phyloP scores from a whole-genome alignment of 2,329 filamentous ascomycete species.

The Neofusicoccum kwambonambiense region DNA sequence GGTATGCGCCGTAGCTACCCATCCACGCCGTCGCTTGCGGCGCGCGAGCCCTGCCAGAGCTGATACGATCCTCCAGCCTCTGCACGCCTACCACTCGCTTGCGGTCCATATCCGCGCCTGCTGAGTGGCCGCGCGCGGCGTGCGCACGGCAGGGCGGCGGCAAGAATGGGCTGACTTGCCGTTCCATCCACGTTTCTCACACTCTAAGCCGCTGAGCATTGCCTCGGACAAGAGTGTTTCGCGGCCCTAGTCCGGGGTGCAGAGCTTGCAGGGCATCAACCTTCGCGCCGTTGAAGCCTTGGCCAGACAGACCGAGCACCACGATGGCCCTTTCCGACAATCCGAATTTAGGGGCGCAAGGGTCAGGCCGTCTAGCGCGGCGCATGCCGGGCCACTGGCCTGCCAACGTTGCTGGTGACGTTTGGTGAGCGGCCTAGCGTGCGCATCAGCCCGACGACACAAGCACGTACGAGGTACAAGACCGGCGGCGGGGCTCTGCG shows the following conservation, averaged over 20 bases:
- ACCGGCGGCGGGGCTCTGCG: neutral
- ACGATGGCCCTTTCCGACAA: constrained; percentile 4
- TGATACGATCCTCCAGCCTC: constrained; percentile 5
- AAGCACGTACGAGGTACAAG: neutral
- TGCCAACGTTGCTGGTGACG: neutral
- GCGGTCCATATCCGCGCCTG: constrained; percentile 7
- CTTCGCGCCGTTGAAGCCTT: neutral
- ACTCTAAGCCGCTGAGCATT: neutral
- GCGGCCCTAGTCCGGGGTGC: constrained; percentile 1
- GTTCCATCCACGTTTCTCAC: constrained; percentile 5
- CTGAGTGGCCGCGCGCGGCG: constrained; percentile 5
- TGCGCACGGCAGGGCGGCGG: neutral
- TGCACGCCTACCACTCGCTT: neutral
- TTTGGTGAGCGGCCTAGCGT: neutral
- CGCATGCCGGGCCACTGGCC: neutral
- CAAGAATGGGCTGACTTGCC: constrained; percentile 4
- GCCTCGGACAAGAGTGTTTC: constrained; percentile 8
- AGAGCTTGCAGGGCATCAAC: constrained; percentile 9
- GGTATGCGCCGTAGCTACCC: constrained; percentile 7
- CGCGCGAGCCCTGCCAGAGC: neutral
- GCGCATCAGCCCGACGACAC: constrained; percentile 4
- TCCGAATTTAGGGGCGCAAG: constrained; percentile 5
- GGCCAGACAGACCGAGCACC: neutral
- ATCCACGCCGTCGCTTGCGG: constrained; percentile 7
- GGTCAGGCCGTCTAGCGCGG: neutral